phyloP scores from a whole-genome alignment of 495 filamentous ascomycete genomes.

The Usnea hakonensis region DNA sequence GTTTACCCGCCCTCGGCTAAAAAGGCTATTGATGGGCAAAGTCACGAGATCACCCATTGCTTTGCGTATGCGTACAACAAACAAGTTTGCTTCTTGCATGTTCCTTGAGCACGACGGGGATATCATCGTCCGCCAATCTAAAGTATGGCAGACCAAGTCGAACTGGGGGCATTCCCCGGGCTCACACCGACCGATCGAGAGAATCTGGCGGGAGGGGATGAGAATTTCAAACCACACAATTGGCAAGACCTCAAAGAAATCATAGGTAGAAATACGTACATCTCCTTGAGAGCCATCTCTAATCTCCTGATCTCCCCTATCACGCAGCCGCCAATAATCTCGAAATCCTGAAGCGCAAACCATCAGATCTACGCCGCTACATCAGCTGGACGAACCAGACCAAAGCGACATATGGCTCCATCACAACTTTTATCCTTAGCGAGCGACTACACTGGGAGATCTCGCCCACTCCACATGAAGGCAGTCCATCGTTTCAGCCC shows the following conservation, averaged over 20 bases:
- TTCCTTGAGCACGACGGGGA: background rate
- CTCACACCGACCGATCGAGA: slow-evolving; percentile 51
- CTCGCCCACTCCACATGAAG: slow-evolving; percentile 8
- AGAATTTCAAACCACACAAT: slow-evolving; percentile 49
- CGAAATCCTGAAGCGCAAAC: slow-evolving; percentile 66
- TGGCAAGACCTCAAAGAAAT: slow-evolving; percentile 52
- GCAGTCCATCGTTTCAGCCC: slow-evolving; percentile 29
- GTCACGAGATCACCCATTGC: background rate
- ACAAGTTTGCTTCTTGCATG: background rate
- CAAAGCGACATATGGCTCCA: slow-evolving; percentile 64
- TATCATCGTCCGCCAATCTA: background rate
- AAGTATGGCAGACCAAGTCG: background rate
- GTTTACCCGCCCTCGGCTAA: background rate
- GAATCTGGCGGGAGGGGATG: slow-evolving; percentile 49
- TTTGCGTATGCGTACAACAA: background rate
- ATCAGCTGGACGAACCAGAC: slow-evolving; percentile 66
- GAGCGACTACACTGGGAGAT: slow-evolving; percentile 63
- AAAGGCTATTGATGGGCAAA: background rate
- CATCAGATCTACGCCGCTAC: slow-evolving; percentile 77
- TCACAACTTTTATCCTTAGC: slow-evolving; percentile 66
- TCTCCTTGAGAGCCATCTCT: background rate
- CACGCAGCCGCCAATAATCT: slow-evolving; percentile 60
- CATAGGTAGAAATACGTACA: slow-evolving; percentile 39
- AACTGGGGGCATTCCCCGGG: slow-evolving; percentile 18
- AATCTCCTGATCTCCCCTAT: background rate